Evolutionary conservation across 768 basidiomycete genomes (phyloP), one percentile per base, ranked within the genome.

Genomic region (Aureoboletus auriporus): DNA sequence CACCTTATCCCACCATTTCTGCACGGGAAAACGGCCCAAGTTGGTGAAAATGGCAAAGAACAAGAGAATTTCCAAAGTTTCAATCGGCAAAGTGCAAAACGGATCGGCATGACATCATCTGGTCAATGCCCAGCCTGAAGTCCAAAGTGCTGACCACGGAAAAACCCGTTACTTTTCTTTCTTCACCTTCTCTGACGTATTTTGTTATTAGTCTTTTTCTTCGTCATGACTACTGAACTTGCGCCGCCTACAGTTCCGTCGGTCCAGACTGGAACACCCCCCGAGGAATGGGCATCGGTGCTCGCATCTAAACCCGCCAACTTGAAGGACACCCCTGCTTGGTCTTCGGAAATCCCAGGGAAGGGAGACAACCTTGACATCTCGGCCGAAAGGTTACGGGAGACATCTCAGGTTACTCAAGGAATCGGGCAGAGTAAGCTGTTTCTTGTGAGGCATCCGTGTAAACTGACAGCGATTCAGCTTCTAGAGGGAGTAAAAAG

Each of bases 51-150:
- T 3, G 16, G 1, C 8, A 20, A 28, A 33, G 12, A 35, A 28
- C 16, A 20, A 30, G 29, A 16, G 33, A 51, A 37, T 35, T 40
- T 14, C 28, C 46, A 31, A 14, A 33, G 42, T 41, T 44, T 23
- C 35, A 48, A 33, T 12, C 60, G 59, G 60, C 60, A 51, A 12
- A 0, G 36, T 37, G 31, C 20, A 29, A 43, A 39, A 28, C 14
- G 6, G 8, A 6, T 40, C 59, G 59, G 56, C 56, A 62, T 62
- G 61, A 62, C 61, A 64, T 62, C 61, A 62, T 35, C 47, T 46
- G 39, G 56, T 44, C 60, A 33, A 4, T 37, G 59, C 44, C 29
- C 29, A 39, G 14, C 33, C 33, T 33, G 33, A 33, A n/a, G 12
- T 33, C 10, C 43, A 35, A 50, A 39, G 46, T 20, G 9, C 4